These are phyloP conservation scores for Rhizopus delemar DNA, from an alignment of 371 early-diverging fungal genomes.

Conservation along the genomic window DNA sequence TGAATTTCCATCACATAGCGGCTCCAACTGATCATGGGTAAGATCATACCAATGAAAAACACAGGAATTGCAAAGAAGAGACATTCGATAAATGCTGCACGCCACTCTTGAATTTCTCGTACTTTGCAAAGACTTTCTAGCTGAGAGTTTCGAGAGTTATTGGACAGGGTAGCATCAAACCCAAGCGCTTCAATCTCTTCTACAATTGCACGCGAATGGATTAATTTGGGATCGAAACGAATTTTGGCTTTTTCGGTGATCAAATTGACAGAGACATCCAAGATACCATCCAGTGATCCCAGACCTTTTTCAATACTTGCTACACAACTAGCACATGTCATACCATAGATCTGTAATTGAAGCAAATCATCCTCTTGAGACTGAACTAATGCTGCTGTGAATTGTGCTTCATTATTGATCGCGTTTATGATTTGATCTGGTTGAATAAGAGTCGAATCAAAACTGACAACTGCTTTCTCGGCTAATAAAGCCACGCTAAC, in stretches of 20 bases:
- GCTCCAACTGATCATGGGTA: constrained; percentile 67
- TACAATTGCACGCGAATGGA: constrained; percentile 76
- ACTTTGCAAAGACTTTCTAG: constrained; percentile 87
- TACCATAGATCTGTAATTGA: constrained; percentile 83
- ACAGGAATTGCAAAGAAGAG: constrained; percentile 81
- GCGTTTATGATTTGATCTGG: constrained; percentile 38
- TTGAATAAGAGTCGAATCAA: constrained; percentile 1
- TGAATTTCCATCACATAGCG: constrained; percentile 49
- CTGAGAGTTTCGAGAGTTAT: constrained; percentile 65
- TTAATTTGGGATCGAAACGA: constrained; percentile 43
- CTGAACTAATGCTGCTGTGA: constrained; percentile 25
- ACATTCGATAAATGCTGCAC: constrained; percentile 60
- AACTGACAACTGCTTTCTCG: constrained; percentile 7
- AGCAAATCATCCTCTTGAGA: constrained; percentile 34
- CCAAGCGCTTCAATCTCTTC: constrained; percentile 81
- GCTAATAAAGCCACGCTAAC: neutral
- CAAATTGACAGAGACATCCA: constrained; percentile 70
- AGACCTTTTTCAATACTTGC: constrained; percentile 75
- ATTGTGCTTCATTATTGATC: constrained; percentile 56
- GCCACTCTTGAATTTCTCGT: constrained; percentile 85
- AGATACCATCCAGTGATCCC: constrained; percentile 60
- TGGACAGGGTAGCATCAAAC: constrained; percentile 79
- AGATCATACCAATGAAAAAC: constrained; percentile 80
- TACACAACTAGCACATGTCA: constrained; percentile 87
- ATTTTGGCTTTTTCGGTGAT: constrained; percentile 67